Evolutionary conservation across 2,329 filamentous ascomycete species (phyloP), one percentile per base, ranked within the genome.

Genomic region (Alternaria viburni): DNA sequence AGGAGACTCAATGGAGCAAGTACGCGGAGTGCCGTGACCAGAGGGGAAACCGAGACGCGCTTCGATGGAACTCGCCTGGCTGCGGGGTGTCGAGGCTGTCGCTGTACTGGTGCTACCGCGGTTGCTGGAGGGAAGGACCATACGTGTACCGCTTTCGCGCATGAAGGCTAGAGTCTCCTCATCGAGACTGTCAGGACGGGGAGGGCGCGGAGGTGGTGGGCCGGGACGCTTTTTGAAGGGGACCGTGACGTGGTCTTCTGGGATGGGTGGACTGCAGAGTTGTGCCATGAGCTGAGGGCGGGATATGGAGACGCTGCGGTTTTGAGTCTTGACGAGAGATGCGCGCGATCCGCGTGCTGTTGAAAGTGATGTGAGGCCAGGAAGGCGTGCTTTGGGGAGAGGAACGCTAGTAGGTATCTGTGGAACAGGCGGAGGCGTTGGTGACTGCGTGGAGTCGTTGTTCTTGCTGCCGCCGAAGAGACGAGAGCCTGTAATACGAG

Each of bases 101-200:
- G 64, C 61, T 11, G 61, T 65, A n/a, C 65, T 70, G 32, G 54
- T 23, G 43, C 66, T 69, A 11, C 47, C 26, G 30, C 64, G 62
- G 21, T 58, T 54, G 8, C 41, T 57, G 15, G 36, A 26, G 15
- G 52, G 43, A 1, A 73, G 50, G 1, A 67, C 60, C 62, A 69
- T 69, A 44, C 71, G 70, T 1, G 63, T 59, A 7, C 57, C 56
- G 10, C 49, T 46, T 8, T 70, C 65, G 10, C 57, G 68, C 63
- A 66, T 69, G n/a, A 73, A 59, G 6, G 60, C 61, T 3, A 67
- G 17, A 3, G 65, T 69, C 5, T 68, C 62, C 5, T 67, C 54
- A 13, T 70, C 71, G 11, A 72, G 56, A 28, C 62, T 69, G 0
- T 58, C 61, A 4, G 73, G 68, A 4, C 71, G 69, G 2, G 46